A percentile compares a stretch with the other conserved stretches of the same genome.
Conservation (phyloP, 2,329 filamentous ascomycete genomes). For the Curvularia spicifera region DNA sequence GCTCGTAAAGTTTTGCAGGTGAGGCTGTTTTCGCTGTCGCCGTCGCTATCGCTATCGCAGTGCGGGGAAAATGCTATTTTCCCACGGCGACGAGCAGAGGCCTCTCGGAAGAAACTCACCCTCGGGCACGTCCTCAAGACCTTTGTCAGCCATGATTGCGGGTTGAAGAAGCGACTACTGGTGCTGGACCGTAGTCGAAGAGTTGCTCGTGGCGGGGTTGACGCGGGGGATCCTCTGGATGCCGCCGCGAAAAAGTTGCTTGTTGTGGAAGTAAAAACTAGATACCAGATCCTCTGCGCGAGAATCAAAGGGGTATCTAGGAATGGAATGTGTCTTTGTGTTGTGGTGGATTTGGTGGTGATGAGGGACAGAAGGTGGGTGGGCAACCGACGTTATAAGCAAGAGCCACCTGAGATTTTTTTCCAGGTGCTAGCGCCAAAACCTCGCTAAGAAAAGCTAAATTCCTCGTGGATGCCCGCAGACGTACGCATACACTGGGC, state of each 20-base stretch:
- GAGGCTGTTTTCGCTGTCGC: constrained; percentile 14
- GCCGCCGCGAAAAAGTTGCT: constrained; percentile 46
- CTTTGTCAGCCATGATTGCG: constrained; percentile 99
- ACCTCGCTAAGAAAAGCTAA: constrained; percentile 14
- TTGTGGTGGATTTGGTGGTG: constrained; percentile 36
- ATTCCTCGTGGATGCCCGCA: constrained; percentile 3
- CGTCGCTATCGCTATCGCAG: constrained; percentile 18
- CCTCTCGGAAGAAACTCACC: constrained; percentile 64
- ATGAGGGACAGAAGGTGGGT: constrained; percentile 35
- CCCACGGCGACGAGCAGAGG: constrained; percentile 8
- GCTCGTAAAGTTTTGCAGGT: constrained; percentile 6
- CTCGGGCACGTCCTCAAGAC: constrained; percentile 97
- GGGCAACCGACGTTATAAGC: constrained; percentile 21
- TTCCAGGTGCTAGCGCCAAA: constrained; percentile 24
- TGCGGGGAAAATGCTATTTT: constrained; percentile 16
- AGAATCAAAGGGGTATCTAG: constrained; percentile 56
- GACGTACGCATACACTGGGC: constrained; percentile 7
- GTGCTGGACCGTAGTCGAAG: constrained; percentile 60
- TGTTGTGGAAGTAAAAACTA: constrained; percentile 48
- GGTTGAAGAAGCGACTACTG: constrained; percentile 68
- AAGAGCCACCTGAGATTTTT: constrained; percentile 19
- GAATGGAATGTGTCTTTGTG: constrained; percentile 34
- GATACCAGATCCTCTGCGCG: constrained; percentile 56
- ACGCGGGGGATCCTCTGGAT: constrained; percentile 52
- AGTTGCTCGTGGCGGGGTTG: constrained; percentile 49